Evolutionary conservation across 768 basidiomycete species (phyloP).

Genomic region (Psilocybe cyanescens): DNA sequence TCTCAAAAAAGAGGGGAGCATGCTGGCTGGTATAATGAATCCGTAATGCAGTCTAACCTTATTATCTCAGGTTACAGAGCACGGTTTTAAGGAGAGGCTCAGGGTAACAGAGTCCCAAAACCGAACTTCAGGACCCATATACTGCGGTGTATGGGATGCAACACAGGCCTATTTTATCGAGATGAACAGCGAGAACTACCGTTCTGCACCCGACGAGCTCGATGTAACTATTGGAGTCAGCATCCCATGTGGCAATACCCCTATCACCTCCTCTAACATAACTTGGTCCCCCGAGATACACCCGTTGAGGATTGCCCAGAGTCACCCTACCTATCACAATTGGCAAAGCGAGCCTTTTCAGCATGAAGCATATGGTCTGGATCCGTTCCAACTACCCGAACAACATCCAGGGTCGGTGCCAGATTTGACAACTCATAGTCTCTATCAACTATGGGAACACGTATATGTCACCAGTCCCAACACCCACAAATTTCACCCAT

Average conservation of each 20-base stretch:
- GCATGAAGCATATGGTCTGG: too few relatives aligned
- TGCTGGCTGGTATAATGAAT: neutral
- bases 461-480: too few relatives aligned
- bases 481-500: too few relatives aligned
- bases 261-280: neutral
- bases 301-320: neutral
- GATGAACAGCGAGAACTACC: neutral
- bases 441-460: too few relatives aligned
- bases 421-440: too few relatives aligned
- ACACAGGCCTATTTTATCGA: neutral
- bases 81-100: constrained; percentile 14
- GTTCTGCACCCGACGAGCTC: neutral
- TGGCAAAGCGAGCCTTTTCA: too few relatives aligned
- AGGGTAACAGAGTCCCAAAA: neutral
- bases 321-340: too few relatives aligned
- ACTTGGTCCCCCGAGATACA: neutral
- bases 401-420: too few relatives aligned
- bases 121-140: constrained; percentile 1
- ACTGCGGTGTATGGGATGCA: constrained; percentile 1
- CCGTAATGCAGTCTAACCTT: neutral
- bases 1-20: constrained; percentile 4
- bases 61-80: constrained; percentile 9
- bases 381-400: too few relatives aligned
- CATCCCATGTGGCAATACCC: neutral
- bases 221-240: neutral